phyloP scores from a whole-genome alignment of 164 flowering plant genomes.

The Paratinospora sagittata region DNA sequence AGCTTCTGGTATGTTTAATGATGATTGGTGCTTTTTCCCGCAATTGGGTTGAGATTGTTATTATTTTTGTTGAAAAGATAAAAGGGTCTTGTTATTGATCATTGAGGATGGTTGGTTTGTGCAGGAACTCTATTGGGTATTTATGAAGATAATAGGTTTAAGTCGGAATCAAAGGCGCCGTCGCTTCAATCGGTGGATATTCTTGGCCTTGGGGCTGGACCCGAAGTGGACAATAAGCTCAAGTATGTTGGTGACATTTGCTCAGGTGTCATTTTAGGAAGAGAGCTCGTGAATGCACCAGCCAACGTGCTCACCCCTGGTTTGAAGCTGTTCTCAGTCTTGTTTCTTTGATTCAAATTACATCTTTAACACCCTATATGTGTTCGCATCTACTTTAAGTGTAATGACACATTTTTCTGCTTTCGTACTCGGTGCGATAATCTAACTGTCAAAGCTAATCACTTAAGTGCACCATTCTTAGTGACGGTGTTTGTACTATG shows the following conservation, averaged over 20 bases:
- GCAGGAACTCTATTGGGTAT: constrained; percentile 72
- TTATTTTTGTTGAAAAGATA: background rate
- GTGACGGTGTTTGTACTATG: background rate
- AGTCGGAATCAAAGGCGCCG: constrained; percentile 71
- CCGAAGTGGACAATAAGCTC: constrained; percentile 73
- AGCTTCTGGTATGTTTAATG: constrained; percentile 49
- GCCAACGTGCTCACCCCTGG: constrained; percentile 99
- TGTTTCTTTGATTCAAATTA: background rate
- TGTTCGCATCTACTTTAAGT: no score
- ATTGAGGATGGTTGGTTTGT: constrained; percentile 9
- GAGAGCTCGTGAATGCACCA: constrained; percentile 90
- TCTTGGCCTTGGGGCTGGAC: constrained; percentile 82
- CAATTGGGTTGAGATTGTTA: background rate
- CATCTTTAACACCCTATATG: background rate
- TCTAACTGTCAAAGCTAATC: background rate
- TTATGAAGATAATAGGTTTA: constrained; percentile 77
- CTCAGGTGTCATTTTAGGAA: constrained; percentile 72
- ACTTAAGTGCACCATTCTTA: background rate
- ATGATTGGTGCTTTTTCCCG: background rate
- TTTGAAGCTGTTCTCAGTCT: constrained; percentile 20
- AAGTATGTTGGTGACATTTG: constrained; percentile 68
- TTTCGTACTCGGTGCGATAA: background rate
- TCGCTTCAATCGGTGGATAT: constrained; percentile 69
- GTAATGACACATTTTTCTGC: no score
- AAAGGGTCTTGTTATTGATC: background rate